phyloP scores from a whole-genome alignment of 345 rosid genomes.

The Hevea brasiliensis region DNA sequence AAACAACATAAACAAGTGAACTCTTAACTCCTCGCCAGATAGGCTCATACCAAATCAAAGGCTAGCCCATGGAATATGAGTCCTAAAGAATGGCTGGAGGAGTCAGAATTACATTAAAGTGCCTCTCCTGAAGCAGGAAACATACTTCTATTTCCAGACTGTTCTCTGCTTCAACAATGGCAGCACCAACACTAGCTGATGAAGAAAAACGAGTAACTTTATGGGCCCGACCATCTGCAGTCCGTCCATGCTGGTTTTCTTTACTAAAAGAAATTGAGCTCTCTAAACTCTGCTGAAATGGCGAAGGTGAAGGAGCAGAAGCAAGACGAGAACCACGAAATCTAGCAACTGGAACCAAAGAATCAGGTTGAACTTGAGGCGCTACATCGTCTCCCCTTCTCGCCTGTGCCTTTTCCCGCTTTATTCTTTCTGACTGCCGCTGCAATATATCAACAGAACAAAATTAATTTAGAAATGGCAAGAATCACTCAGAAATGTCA shows the following conservation, averaged over 20 bases:
- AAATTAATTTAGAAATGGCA: background rate
- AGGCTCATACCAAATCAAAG: constrained; percentile 50
- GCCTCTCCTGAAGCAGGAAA: constrained; percentile 47
- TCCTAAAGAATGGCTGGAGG: constrained; percentile 40
- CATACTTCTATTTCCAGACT: constrained; percentile 78
- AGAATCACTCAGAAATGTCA: background rate
- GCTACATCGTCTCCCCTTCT: constrained; percentile 62
- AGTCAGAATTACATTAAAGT: constrained; percentile 44
- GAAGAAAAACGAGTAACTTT: constrained; percentile 57
- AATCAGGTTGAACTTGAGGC: constrained; percentile 50
- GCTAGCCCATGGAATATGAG: constrained; percentile 39
- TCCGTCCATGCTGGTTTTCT: constrained; percentile 1
- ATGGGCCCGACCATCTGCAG: constrained; percentile 26
- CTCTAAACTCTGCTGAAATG: constrained; percentile 45
- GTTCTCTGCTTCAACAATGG: constrained; percentile 73
- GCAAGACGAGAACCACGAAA: constrained; percentile 90
- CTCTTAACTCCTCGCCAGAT: constrained; percentile 50
- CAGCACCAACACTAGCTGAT: constrained; percentile 65
- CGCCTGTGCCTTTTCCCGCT: constrained; percentile 57
- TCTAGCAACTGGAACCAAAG: constrained; percentile 71
- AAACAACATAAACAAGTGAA: constrained; percentile 15
- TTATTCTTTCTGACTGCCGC: constrained; percentile 75
- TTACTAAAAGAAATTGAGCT: background rate
- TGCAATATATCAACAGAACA: constrained; percentile 36
- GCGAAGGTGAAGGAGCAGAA: constrained; percentile 78